These are phyloP conservation scores for Mortierella alpina DNA, from an alignment of 192 early-diverging fungal species.

Conservation along the genomic window DNA sequence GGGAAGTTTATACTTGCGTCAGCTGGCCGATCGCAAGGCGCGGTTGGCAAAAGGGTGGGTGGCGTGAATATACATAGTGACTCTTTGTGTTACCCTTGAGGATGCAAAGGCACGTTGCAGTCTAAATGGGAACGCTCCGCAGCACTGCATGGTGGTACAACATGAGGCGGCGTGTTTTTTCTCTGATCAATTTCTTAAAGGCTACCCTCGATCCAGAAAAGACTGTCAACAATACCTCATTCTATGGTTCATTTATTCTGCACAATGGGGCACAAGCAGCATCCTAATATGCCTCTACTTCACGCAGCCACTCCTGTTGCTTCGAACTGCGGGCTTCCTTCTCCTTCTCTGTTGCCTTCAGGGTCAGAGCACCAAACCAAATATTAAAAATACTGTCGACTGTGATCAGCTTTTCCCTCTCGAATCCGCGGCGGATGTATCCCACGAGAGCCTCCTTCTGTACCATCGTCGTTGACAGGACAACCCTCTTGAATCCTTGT, in stretches of 20 bases:
- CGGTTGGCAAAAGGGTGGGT: slow-evolving; percentile 26
- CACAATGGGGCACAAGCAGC: too few relatives aligned
- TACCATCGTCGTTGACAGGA: slow-evolving; percentile 3
- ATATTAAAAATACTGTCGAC: not conserved
- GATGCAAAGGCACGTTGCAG: too few relatives aligned
- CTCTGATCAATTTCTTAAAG: too few relatives aligned
- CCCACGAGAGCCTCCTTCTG: slow-evolving; percentile 19
- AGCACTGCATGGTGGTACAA: too few relatives aligned
- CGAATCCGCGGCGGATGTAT: slow-evolving; percentile 33
- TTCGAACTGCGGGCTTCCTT: not conserved
- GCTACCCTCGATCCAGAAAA: too few relatives aligned
- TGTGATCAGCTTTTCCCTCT: not conserved
- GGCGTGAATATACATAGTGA: not conserved
- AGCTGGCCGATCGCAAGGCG: slow-evolving; percentile 20
- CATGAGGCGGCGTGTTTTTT: too few relatives aligned
- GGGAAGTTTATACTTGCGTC: slow-evolving; percentile 34
- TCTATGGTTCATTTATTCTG: too few relatives aligned
- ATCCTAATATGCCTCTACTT: not conserved
- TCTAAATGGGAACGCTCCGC: too few relatives aligned
- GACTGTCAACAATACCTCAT: too few relatives aligned
- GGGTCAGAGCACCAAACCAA: slow-evolving; percentile 16
- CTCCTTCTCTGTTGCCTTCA: slow-evolving; percentile 13
- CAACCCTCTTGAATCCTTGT: slow-evolving; percentile 23
- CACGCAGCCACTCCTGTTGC: not conserved
- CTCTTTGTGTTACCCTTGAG: too few relatives aligned